Percentiles rank a stretch among this genome's conserved stretches.
These are phyloP conservation scores for Naganishia sp. DNA, from an alignment of 1,284 basidiomycete genomes.

Conservation along the genomic window DNA sequence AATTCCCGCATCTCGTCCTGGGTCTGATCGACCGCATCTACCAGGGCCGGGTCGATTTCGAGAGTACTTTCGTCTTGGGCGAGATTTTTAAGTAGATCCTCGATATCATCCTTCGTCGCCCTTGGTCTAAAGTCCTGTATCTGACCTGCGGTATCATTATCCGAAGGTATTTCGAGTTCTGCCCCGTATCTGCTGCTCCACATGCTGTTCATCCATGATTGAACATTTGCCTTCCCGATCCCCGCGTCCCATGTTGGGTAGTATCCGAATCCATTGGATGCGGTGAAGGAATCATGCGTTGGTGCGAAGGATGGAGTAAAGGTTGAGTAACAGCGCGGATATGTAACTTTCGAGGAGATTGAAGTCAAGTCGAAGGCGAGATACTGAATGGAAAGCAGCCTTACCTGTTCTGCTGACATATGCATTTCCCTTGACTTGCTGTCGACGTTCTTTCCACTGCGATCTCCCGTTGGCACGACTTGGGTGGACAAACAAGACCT, in stretches of 20 bases:
- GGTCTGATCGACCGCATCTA: conserved; percentile 13
- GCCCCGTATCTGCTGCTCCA: conserved; percentile 8
- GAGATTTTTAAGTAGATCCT: conserved; percentile 2
- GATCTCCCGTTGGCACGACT: conserved; percentile 2
- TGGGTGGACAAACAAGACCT: conserved; percentile 23
- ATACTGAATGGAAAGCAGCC: neutral
- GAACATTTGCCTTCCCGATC: neutral
- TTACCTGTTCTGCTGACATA: conserved; percentile 3
- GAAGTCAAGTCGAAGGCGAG: neutral
- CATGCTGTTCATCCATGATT: neutral
- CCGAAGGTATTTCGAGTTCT: neutral
- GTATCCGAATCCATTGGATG: conserved; percentile 28
- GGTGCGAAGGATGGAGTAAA: conserved; percentile 34
- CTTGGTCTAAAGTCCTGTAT: conserved; percentile 3
- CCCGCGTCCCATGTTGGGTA: conserved; percentile 27
- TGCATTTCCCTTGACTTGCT: neutral
- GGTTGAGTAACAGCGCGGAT: conserved; percentile 15
- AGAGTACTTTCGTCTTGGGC: neutral
- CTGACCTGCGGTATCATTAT: neutral
- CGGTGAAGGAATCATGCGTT: conserved; percentile 31
- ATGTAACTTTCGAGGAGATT: conserved; percentile 20
- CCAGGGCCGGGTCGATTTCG: conserved; percentile 30
- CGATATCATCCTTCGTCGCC: conserved; percentile 7
- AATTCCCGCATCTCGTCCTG: conserved; percentile 18
- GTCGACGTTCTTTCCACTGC: conserved; percentile 14